phyloP scores from a whole-genome alignment of 345 rosid genomes.

The Chamaenerion angustifolium region DNA sequence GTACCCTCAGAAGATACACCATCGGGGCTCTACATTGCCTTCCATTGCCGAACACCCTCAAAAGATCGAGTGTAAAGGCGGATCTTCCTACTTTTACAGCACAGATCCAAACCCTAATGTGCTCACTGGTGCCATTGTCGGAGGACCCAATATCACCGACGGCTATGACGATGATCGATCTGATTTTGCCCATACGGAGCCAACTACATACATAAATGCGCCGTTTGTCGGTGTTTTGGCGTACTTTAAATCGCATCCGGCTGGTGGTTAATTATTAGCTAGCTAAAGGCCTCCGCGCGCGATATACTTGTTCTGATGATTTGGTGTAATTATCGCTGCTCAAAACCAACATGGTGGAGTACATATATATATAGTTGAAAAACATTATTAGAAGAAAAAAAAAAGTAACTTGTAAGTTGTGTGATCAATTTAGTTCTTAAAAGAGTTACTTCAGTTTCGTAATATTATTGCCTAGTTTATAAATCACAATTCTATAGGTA shows the following conservation, averaged over 20 bases:
- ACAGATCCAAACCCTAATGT: constrained; percentile 43
- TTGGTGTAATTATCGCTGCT: no score
- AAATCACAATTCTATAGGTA: no score
- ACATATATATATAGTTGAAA: no score
- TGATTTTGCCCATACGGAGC: constrained; percentile 29
- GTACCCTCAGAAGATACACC: constrained; percentile 62
- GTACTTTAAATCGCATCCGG: constrained; percentile 17
- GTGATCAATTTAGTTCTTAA: no score
- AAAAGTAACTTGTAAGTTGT: no score
- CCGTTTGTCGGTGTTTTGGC: constrained; percentile 52
- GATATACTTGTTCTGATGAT: no score
- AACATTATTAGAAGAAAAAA: no score
- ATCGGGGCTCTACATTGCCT: constrained; percentile 65
- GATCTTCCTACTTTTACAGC: constrained; percentile 25
- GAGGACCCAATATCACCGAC: constrained; percentile 61
- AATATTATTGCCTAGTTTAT: no score
- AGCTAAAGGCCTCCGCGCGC: no score
- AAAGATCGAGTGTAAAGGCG: constrained; percentile 34
- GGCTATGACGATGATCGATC: constrained; percentile 25
- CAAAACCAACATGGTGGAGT: no score
- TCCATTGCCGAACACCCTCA: constrained; percentile 26
- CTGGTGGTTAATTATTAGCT: no score
- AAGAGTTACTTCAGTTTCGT: no score
- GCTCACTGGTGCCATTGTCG: constrained; percentile 59
- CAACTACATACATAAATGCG: constrained; percentile 52